Evolutionary conservation across 345 rosid species (phyloP).

Genomic region (Arabis hirsuta): DNA sequence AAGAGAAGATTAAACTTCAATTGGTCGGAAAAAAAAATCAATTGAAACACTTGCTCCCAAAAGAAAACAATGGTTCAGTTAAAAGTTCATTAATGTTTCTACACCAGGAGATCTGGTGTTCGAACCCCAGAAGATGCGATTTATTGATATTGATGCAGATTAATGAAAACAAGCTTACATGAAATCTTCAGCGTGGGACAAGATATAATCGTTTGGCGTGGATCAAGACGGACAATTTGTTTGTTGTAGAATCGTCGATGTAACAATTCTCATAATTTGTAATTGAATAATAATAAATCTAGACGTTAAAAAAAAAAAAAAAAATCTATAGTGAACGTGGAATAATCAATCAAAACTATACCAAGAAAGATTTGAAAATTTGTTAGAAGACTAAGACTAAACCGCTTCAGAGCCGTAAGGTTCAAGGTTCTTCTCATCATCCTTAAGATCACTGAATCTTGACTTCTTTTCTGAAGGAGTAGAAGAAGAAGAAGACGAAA

Average conservation of each 20-base stretch:
- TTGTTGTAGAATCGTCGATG: too few relatives aligned
- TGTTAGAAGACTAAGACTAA: slow-evolving; percentile 32
- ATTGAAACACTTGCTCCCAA: slow-evolving; percentile 1
- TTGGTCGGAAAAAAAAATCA: not conserved
- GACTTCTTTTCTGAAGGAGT: slow-evolving; percentile 38
- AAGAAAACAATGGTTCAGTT: not conserved
- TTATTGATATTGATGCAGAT: too few relatives aligned
- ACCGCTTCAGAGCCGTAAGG: slow-evolving; percentile 47
- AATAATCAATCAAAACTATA: slow-evolving; percentile 36
- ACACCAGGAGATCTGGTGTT: too few relatives aligned
- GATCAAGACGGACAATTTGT: too few relatives aligned
- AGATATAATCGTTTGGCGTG: too few relatives aligned
- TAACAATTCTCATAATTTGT: too few relatives aligned
- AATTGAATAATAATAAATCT: too few relatives aligned
- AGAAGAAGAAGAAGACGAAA: slow-evolving; percentile 28
- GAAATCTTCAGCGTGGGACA: too few relatives aligned
- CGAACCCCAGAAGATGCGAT: too few relatives aligned
- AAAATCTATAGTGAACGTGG: slow-evolving; percentile 1
- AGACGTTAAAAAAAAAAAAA: not conserved
- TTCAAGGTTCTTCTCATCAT: slow-evolving; percentile 39
- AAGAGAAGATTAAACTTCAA: not conserved
- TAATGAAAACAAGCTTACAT: too few relatives aligned
- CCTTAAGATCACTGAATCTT: slow-evolving; percentile 39
- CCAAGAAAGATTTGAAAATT: slow-evolving; percentile 6
- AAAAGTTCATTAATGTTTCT: too few relatives aligned